Percentiles rank a stretch among this genome's conserved stretches.
These are phyloP conservation scores for Coelastrella sp. DNA, from an alignment of 139 green algal genomes.

Conservation along the genomic window DNA sequence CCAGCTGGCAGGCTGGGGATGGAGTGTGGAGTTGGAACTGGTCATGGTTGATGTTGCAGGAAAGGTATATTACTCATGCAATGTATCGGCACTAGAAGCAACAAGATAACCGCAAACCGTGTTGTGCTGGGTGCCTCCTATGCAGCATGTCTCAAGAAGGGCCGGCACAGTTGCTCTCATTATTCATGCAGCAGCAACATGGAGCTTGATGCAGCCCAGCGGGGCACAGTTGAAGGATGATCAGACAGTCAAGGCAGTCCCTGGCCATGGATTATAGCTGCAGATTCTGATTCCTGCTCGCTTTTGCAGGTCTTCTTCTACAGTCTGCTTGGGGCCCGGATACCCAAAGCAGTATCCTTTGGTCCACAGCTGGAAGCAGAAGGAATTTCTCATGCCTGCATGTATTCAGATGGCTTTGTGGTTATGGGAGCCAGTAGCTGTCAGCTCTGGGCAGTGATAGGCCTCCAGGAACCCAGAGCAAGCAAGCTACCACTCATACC, in stretches of 20 bases:
- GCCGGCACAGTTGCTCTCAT: too few species aligned
- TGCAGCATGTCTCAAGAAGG: too few species aligned
- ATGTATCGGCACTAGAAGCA: background rate
- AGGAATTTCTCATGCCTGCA: conserved; percentile 58
- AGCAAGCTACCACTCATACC: conserved; percentile 57
- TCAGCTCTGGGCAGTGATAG: conserved; percentile 68
- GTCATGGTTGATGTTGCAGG: conserved; percentile 63
- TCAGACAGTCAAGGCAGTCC: background rate
- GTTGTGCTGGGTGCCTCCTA: too few species aligned
- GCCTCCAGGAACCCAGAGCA: conserved; percentile 65
- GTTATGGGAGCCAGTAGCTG: conserved; percentile 64
- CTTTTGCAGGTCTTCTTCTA: conserved; percentile 38
- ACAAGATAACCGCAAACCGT: background rate
- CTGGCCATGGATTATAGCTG: background rate
- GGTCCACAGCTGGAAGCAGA: conserved; percentile 65
- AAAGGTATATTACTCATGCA: background rate
- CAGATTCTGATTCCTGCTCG: background rate
- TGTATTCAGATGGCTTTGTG: conserved; percentile 74
- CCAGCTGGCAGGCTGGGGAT: conserved; percentile 78
- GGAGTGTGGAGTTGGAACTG: conserved; percentile 78
- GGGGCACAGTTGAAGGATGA: background rate
- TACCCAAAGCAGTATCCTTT: conserved; percentile 66
- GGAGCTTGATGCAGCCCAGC: too few species aligned
- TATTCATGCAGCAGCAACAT: too few species aligned
- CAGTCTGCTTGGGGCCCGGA: background rate